Base-by-base conservation (phyloP, 257 asterid genomes). In the Lycium ferocissimum region DNA sequence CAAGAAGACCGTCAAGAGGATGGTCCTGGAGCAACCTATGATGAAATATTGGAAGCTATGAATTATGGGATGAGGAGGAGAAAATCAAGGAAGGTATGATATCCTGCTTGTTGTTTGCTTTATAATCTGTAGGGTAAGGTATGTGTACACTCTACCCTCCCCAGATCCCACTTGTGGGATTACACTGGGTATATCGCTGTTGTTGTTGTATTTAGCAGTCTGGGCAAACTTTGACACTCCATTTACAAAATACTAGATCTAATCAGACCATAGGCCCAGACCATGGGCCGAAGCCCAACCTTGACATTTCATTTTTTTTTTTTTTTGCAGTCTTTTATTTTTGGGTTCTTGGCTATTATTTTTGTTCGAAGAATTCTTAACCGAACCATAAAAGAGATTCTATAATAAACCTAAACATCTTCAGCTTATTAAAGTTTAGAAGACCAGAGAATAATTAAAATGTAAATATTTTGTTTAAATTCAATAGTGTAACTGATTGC, bases 1-100 rank as follows among this genome's bases (percentile, higher is more conserved):
- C 89, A 88, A 84, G 82, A 76, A 76, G 47, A 76, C 15, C n/a
- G 26, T 76, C 86, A 88, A 86, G 98, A 90, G 85, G 94, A 91
- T 76, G 57, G 49, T 82, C 79, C 83, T 81, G 95, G 92, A 86
- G 97, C 94, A 12, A 91, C 85, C 53, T 88, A 90, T 51, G 94
- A 93, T 43, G 98, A 95, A 85, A 86, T 95, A 66, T 86, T 93
- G 95, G 98, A 94, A 89, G 89, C 89, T 83, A 91, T 95, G 95
- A 92, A 87, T 86, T 92, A 79, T 66, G 93, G 97, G 79, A 85
- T 67, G 87, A 85, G 92, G 87, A 85, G 92, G 89, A 93, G 84
- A 89, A 93, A 86, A 90, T 94, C 95, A 43, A 92, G 83, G 90
- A 94, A 91, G 98, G 98, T 95, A 79, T 65, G 84, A 58, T 40